Evolutionary conservation across 2,329 filamentous ascomycete species (phyloP).

Genomic region (Remersonia thermophila): DNA sequence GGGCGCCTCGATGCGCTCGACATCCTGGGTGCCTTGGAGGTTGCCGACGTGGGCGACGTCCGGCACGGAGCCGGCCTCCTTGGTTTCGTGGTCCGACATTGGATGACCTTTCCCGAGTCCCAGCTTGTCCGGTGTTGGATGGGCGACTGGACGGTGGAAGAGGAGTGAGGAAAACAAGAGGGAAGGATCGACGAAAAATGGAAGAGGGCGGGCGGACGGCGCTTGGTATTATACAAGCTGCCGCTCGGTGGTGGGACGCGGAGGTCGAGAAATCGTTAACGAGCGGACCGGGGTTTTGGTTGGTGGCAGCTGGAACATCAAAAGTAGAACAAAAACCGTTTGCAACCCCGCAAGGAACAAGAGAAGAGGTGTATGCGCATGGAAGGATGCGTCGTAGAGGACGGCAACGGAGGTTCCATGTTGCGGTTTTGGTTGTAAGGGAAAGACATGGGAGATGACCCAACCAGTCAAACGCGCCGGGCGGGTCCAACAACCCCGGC

Average conservation of each 20-base stretch:
- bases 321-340: too few relatives aligned
- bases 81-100: conserved; percentile 12
- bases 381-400: too few relatives aligned
- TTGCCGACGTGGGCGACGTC: conserved; percentile 7
- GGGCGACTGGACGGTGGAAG: neutral
- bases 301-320: conserved; percentile 1
- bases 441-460: neutral
- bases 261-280: neutral
- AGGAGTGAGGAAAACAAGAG: neutral
- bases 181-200: neutral
- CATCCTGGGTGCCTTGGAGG: conserved; percentile 35
- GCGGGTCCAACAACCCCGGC: conserved; percentile 13
- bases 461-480: conserved; percentile 1
- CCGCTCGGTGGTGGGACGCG: too few relatives aligned
- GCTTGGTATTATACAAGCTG: too few relatives aligned
- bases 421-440: neutral
- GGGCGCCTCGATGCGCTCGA: conserved; percentile 52
- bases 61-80: conserved; percentile 11
- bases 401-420: neutral
- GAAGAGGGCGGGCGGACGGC: neutral
- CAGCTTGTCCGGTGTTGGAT: neutral
- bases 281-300: too few relatives aligned
- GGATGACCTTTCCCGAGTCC: conserved; percentile 1
- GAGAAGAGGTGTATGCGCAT: neutral
- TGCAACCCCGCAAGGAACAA: neutral